Evolutionary conservation across 2,329 filamentous ascomycete genomes (phyloP).

Genomic region (Trichoderma sp.): DNA sequence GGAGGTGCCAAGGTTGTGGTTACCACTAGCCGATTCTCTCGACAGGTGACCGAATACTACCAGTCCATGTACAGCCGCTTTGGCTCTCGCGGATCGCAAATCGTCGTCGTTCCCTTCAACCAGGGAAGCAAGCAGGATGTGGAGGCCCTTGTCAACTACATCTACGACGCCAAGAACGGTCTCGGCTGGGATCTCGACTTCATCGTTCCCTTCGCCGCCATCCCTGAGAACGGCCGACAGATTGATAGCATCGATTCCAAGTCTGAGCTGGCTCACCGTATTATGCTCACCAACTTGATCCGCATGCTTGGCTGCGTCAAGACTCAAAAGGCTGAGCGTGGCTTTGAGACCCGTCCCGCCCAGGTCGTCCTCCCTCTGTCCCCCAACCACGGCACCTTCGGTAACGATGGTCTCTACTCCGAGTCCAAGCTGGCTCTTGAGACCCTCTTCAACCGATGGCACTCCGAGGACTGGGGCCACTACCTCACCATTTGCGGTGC

Average conservation of each 20-base stretch:
- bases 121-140: slow-evolving; percentile 98
- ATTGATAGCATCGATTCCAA: slow-evolving; percentile 96
- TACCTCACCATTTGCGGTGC: slow-evolving; percentile 98
- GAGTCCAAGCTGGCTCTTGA: slow-evolving; percentile 97
- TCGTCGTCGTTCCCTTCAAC: slow-evolving; percentile 98
- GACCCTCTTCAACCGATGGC: slow-evolving; percentile 97
- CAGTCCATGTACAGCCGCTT: slow-evolving; percentile 97
- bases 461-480: slow-evolving; percentile 94
- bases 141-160: slow-evolving; percentile 89
- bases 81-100: slow-evolving; percentile 88
- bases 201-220: slow-evolving; percentile 93
- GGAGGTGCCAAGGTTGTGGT: slow-evolving; percentile 96
- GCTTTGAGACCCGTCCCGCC: slow-evolving; percentile 91
- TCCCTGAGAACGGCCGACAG: slow-evolving; percentile 95
- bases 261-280: slow-evolving; percentile 95
- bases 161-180: slow-evolving; percentile 94
- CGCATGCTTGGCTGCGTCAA: slow-evolving; percentile 90
- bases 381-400: slow-evolving; percentile 97
- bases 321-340: slow-evolving; percentile 79
- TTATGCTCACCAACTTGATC: slow-evolving; percentile 97
- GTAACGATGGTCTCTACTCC: slow-evolving; percentile 95
- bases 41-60: slow-evolving; percentile 98
- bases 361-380: slow-evolving; percentile 95
- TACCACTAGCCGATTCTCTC: slow-evolving; percentile 93
- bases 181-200: slow-evolving; percentile 98